Percentiles rank a stretch among this genome's conserved stretches.
These are phyloP conservation scores for Gracilaria caudata DNA, from an alignment of 23 red algal species.

Conservation along the genomic window DNA sequence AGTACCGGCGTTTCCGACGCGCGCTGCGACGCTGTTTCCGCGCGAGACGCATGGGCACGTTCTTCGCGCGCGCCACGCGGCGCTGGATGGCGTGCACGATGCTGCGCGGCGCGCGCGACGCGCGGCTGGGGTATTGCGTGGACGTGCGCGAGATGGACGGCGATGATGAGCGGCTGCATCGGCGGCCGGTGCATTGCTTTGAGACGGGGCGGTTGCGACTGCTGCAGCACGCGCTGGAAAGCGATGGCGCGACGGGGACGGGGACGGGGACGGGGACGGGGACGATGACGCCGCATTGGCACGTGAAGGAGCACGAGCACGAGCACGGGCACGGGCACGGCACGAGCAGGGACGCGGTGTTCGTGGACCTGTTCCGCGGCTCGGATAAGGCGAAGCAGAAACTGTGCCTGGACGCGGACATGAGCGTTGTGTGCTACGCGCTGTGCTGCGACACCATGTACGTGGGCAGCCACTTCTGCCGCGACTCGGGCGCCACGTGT, in stretches of 20 bases:
- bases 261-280: not conserved
- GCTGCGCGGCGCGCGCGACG: not conserved
- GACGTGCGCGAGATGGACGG: not conserved
- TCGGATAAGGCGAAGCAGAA: no score
- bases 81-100: slow-evolving; percentile 31
- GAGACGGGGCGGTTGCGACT: not conserved
- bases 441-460: slow-evolving; percentile 44
- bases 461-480: slow-evolving; percentile 18
- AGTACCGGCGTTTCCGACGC: not conserved
- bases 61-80: not conserved
- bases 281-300: not conserved
- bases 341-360: not conserved
- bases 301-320: not conserved
- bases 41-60: not conserved
- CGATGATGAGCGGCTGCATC: not conserved
- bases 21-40: not conserved
- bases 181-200: not conserved
- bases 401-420: not conserved
- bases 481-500: not conserved
- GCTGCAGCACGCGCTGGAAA: not conserved
- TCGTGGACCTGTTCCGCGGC: slow-evolving; percentile 25
- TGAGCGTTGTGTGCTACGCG: slow-evolving; percentile 13
- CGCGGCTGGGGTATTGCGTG: slow-evolving; percentile 10
- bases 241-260: not conserved
- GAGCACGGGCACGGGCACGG: not conserved